phyloP scores from a whole-genome alignment of 306 rosid genomes.

The Elaeagnus macrophylla region DNA sequence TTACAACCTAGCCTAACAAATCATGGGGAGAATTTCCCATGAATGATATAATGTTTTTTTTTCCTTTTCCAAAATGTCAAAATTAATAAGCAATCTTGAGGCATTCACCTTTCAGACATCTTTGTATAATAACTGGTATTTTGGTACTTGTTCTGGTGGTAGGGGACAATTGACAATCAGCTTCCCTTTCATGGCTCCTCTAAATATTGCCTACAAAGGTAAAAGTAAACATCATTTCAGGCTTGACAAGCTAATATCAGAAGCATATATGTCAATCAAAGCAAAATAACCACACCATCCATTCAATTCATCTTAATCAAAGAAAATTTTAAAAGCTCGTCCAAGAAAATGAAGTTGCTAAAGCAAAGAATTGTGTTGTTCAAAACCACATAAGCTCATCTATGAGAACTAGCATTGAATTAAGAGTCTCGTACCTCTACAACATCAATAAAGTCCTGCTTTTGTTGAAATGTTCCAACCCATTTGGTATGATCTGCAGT shows the following conservation, averaged over 20 bases:
- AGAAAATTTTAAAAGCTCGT: not conserved
- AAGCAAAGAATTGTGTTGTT: not conserved
- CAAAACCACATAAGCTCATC: not conserved
- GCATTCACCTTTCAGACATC: slow-evolving; percentile 35
- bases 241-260: not conserved
- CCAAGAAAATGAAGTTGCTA: not conserved
- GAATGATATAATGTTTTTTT: too few species aligned
- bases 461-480: slow-evolving; percentile 33
- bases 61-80: too few species aligned
- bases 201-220: slow-evolving; percentile 54
- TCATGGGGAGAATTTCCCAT: too few species aligned
- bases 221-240: slow-evolving; percentile 13
- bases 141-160: slow-evolving; percentile 56
- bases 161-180: slow-evolving; percentile 69
- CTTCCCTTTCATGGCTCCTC: slow-evolving; percentile 89
- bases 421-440: slow-evolving; percentile 25
- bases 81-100: not conserved
- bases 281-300: not conserved
- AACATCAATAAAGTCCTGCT: slow-evolving; percentile 41
- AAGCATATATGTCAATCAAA: slow-evolving; percentile 5
- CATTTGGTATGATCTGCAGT: slow-evolving; percentile 41
- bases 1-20: too few species aligned
- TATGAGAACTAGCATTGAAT: not conserved
- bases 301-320: not conserved
- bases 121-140: slow-evolving; percentile 60